Evolutionary conservation across 371 early-diverging fungal species (phyloP).

Genomic region (Rhizomucor pusillus): DNA sequence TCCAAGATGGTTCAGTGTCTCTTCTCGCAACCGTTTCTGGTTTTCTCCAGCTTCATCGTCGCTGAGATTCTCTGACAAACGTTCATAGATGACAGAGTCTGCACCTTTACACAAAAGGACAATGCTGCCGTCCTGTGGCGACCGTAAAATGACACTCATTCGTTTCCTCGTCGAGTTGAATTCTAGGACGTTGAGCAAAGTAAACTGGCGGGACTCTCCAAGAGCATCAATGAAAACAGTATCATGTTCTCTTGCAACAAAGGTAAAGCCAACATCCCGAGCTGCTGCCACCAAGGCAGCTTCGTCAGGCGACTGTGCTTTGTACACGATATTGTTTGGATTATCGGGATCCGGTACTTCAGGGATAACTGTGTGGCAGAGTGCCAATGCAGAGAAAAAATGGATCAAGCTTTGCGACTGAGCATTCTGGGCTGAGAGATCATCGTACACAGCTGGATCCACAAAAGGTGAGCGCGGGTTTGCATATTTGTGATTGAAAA

Average conservation of each 20-base stretch:
- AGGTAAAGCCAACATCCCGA: conserved; percentile 75
- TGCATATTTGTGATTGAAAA: conserved; percentile 33
- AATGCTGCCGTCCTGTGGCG: conserved; percentile 53
- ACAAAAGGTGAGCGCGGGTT: conserved; percentile 41
- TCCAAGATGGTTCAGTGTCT: conserved; percentile 63
- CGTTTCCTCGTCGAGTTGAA: conserved; percentile 71
- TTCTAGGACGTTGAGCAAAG: conserved; percentile 56
- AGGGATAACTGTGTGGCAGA: conserved; percentile 92
- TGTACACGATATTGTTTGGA: conserved; percentile 61
- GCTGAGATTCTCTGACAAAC: conserved; percentile 42
- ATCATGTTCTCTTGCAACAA: conserved; percentile 59
- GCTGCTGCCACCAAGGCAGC: conserved; percentile 90
- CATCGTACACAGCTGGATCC: conserved; percentile 38
- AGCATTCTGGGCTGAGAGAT: conserved; percentile 34
- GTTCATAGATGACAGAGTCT: conserved; percentile 66
- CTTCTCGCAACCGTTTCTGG: conserved; percentile 16
- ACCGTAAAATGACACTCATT: conserved; percentile 62
- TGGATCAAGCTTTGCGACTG: conserved; percentile 31
- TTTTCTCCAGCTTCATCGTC: conserved; percentile 70
- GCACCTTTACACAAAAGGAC: conserved; percentile 79
- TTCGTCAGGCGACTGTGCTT: conserved; percentile 94
- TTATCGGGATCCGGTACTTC: conserved; percentile 45
- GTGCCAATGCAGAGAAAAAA: conserved; percentile 82
- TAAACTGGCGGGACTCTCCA: conserved; percentile 61
- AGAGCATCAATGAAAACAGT: conserved; percentile 68